These are phyloP conservation scores for Lagenidium sp. DNA, from an alignment of 352 stramenopile species.

Conservation along the genomic window DNA sequence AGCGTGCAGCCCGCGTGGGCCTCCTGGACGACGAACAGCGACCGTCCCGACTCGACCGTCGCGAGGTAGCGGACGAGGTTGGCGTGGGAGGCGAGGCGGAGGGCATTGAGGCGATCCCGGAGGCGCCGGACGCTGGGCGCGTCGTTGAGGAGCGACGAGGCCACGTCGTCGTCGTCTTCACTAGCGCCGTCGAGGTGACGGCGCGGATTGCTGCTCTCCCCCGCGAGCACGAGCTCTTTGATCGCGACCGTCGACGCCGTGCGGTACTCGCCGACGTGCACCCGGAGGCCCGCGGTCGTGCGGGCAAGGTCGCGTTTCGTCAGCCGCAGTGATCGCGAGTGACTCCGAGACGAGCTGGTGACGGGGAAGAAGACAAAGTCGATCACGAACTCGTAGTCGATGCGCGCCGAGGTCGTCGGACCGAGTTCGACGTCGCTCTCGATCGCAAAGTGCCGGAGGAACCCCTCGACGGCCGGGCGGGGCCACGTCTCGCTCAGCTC, in stretches of 20 bases:
- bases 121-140: conserved; percentile 1
- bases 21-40: conserved; percentile 30
- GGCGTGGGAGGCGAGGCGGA: conserved; percentile 29
- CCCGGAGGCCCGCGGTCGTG: too few species aligned
- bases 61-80: conserved; percentile 32
- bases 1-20: conserved; percentile 33
- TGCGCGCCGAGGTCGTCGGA: conserved; percentile 4
- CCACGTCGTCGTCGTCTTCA: background rate
- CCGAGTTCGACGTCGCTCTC: background rate
- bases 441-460: conserved; percentile 3
- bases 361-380: conserved; percentile 51
- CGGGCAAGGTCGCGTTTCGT: background rate
- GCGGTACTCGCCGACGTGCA: too few species aligned
- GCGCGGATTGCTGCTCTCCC: too few species aligned
- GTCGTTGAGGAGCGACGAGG: background rate
- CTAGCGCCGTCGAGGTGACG: background rate
- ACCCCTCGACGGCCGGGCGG: conserved; percentile 2
- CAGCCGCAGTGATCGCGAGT: background rate
- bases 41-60: conserved; percentile 20
- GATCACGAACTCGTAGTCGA: conserved; percentile 35
- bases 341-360: too few species aligned
- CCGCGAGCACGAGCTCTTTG: too few species aligned
- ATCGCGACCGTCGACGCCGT: too few species aligned
- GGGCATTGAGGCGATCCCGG: conserved; percentile 22
- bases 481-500: conserved; percentile 2